A percentile compares a stretch with the other conserved stretches of the same genome.
Conservation (phyloP, 176 grass and related monocot species). For the Bonia amplexicaulis region DNA sequence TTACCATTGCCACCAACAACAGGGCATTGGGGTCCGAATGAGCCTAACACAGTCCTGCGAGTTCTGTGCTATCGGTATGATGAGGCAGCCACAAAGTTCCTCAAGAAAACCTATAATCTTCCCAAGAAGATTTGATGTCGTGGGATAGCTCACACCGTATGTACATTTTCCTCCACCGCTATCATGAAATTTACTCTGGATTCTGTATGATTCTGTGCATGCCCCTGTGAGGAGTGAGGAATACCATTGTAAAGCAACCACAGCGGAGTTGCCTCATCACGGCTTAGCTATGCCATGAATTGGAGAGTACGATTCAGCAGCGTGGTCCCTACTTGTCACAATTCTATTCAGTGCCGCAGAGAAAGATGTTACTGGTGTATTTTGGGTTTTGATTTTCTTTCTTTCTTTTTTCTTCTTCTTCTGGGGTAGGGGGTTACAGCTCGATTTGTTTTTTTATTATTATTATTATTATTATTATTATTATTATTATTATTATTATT, state of each 20-base stretch:
- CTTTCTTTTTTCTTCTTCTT: background rate
- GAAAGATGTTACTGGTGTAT: background rate
- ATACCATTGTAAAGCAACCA: conserved; percentile 29
- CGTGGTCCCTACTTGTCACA: background rate
- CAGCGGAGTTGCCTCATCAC: background rate
- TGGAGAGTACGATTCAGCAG: background rate
- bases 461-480: conserved; percentile 27
- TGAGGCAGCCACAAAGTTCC: conserved; percentile 81
- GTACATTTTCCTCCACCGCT: conserved; percentile 31
- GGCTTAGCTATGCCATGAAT: background rate
- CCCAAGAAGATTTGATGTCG: conserved; percentile 72
- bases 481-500: conserved; percentile 22
- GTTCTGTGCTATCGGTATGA: conserved; percentile 87
- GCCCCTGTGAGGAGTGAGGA: conserved; percentile 1
- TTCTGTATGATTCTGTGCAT: background rate
- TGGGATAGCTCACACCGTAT: background rate
- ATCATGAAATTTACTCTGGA: conserved; percentile 5
- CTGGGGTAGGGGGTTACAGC: background rate
- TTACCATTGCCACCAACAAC: conserved; percentile 68
- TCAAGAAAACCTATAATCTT: conserved; percentile 94
- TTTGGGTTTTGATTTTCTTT: background rate
- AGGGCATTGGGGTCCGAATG: conserved; percentile 78
- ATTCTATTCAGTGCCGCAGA: background rate
- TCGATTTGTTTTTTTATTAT: conserved; percentile 29
- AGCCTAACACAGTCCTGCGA: conserved; percentile 82